A percentile compares a stretch with the other conserved stretches of the same genome.
phyloP scores from a whole-genome alignment of 305 asterid genomes.

The Nicotiana rustica region DNA sequence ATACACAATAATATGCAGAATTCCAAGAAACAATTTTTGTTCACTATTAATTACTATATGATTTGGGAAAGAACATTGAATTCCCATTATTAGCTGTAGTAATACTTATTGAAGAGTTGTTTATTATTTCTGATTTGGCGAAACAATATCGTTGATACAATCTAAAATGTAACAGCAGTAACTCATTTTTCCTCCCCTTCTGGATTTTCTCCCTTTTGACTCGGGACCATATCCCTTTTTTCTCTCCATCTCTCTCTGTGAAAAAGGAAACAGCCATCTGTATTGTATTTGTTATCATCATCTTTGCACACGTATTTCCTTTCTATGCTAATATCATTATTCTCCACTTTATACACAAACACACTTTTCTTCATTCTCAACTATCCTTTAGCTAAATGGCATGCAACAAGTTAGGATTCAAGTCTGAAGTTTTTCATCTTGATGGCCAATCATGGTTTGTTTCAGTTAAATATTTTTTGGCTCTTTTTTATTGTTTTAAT shows the following conservation, averaged over 20 bases:
- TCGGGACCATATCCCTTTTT: conserved; percentile 37
- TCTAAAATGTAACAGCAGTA: conserved; percentile 37
- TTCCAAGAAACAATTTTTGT: neutral
- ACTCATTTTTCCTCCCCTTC: conserved; percentile 32
- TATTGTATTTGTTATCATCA: neutral
- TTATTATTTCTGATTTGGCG: too few species aligned
- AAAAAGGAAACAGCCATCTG: neutral
- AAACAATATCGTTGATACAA: neutral
- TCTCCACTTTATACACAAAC: neutral
- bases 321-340: neutral
- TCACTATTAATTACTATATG: too few species aligned
- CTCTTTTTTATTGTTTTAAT: neutral
- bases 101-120: too few species aligned
- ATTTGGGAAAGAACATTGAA: neutral
- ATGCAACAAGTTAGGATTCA: conserved; percentile 61
- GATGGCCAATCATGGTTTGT: conserved; percentile 59
- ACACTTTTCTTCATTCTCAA: too few species aligned
- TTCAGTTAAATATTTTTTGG: neutral
- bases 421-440: conserved; percentile 52
- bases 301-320: conserved; percentile 1
- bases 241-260: conserved; percentile 12
- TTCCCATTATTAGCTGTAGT: neutral
- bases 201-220: conserved; percentile 46
- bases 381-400: conserved; percentile 41
- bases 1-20: neutral